Evolutionary conservation across 768 basidiomycete species (phyloP), one percentile per base, ranked within the genome.

Genomic region (Kwoniella dendrophila): DNA sequence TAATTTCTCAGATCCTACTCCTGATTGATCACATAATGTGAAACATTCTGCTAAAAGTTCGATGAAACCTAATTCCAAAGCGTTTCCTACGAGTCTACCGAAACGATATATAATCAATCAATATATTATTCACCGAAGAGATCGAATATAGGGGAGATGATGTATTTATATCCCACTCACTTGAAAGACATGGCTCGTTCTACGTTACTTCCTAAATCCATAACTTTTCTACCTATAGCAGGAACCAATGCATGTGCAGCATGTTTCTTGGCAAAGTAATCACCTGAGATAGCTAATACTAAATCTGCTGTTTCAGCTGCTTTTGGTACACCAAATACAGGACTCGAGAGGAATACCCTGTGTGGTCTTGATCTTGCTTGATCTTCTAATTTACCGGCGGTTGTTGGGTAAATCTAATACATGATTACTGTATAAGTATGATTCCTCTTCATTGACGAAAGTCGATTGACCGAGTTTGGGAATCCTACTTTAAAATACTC

Each of bases 11-110:
- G 87, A 82, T 2, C 86, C 87, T 36, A 95, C 87, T 24, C 91
- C 92, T 0, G 88, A 83, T 78, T 90, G 90, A 66, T 91, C 89
- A 3, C 88, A 87, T 10, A 94, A 84, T 1, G 92, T 93, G 71
- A 89, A 86, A n/a, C 85, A 82, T 80, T 94, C 92, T 0, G 88
- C 86, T 12, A 94, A 81, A 10, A 93, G 80, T 74, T 93, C 92
- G 41, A 92, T 81, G 27, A 79, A 73, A n/a, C 88, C 87, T 40
- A 90, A 80, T 56, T 91, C 86, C 78, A 91, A 79, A 0, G 88
- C 86, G 69, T 92, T 92, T 18, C 88, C 90, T 49, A 91, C 85
- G 7, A 92, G 81, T 77, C 92, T 92, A 80, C 87, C n/a, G n/a
- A n/a, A n/a, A 84, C 8, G 51, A 24, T 24, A 16, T 29, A 3